Conservation (phyloP, 768 basidiomycete species). For the Galerina sulciceps region DNA sequence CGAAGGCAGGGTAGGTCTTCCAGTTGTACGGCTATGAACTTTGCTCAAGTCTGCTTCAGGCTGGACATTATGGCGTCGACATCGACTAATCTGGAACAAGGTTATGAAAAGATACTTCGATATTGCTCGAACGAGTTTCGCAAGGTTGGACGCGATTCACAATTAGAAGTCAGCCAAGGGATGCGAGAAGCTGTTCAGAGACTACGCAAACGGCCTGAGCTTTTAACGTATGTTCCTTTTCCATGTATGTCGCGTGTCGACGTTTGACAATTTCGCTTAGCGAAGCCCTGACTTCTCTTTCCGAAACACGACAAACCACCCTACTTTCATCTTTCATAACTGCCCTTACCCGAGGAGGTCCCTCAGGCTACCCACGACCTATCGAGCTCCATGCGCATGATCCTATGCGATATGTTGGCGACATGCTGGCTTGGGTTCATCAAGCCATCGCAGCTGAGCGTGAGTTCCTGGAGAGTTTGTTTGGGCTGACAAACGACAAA, state of each 20-base stretch:
- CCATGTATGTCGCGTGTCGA: not conserved
- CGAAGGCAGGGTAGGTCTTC: conserved; percentile 67
- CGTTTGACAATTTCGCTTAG: conserved; percentile 23
- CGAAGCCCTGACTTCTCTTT: conserved; percentile 77
- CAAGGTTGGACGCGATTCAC: conserved; percentile 72
- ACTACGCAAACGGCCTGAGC: conserved; percentile 76
- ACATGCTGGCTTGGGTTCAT: conserved; percentile 99
- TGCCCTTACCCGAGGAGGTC: conserved; percentile 88
- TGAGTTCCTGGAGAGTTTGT: conserved; percentile 90
- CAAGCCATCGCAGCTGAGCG: conserved; percentile 94
- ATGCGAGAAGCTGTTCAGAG: conserved; percentile 77
- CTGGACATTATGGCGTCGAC: conserved; percentile 89
- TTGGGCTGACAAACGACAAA: conserved; percentile 65
- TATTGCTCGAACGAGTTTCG: conserved; percentile 88
- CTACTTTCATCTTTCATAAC: conserved; percentile 83
- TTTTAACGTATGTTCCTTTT: conserved; percentile 60
- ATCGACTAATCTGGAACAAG: conserved; percentile 82
- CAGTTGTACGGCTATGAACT: not conserved
- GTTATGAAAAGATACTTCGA: conserved; percentile 86
- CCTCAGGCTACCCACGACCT: conserved; percentile 83
- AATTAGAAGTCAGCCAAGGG: conserved; percentile 65
- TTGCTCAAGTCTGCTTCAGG: conserved; percentile 40
- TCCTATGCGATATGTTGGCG: conserved; percentile 93
- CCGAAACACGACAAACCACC: conserved; percentile 80
- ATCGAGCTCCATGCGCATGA: conserved; percentile 99